A percentile compares a stretch with the other conserved stretches of the same genome.
phyloP scores from a whole-genome alignment of 148 eudicot genomes.

The Fagopyrum esculentum region DNA sequence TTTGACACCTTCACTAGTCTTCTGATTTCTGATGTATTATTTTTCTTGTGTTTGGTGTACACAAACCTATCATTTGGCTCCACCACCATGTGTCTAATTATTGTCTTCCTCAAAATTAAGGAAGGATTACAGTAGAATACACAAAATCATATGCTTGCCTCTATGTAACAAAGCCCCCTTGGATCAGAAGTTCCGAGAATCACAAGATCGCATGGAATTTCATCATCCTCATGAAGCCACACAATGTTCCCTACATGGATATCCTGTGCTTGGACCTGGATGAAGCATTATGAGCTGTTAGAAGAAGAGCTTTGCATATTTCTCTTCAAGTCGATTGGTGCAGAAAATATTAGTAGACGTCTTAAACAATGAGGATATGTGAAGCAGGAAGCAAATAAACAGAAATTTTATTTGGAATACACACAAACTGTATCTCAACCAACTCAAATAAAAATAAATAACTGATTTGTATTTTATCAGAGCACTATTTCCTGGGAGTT shows the following conservation, averaged over 20 bases:
- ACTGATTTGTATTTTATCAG: neutral
- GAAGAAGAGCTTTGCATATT: neutral
- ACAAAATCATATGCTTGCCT: slow-evolving; percentile 35
- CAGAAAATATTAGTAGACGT: neutral
- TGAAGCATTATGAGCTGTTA: slow-evolving; percentile 1
- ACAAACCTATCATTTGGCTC: no score
- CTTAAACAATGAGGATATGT: neutral
- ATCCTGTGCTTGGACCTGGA: slow-evolving; percentile 81
- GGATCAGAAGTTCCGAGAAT: slow-evolving; percentile 85
- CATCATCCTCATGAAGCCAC: slow-evolving; percentile 96
- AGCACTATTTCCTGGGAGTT: neutral
- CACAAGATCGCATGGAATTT: slow-evolving; percentile 94
- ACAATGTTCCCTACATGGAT: slow-evolving; percentile 76
- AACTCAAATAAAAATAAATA: neutral
- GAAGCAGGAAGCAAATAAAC: neutral
- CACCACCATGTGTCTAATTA: neutral
- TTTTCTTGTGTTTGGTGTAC: neutral
- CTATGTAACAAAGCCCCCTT: slow-evolving; percentile 75
- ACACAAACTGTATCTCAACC: neutral
- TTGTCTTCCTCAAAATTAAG: no score
- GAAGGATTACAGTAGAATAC: neutral
- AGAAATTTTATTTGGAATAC: neutral
- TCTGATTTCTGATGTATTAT: no score
- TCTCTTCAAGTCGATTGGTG: neutral
- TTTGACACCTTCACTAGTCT: no score